Percentiles rank a stretch among this genome's conserved stretches.
phyloP scores from a whole-genome alignment of 2,329 filamentous ascomycete species.

The Fusarium tupiense region DNA sequence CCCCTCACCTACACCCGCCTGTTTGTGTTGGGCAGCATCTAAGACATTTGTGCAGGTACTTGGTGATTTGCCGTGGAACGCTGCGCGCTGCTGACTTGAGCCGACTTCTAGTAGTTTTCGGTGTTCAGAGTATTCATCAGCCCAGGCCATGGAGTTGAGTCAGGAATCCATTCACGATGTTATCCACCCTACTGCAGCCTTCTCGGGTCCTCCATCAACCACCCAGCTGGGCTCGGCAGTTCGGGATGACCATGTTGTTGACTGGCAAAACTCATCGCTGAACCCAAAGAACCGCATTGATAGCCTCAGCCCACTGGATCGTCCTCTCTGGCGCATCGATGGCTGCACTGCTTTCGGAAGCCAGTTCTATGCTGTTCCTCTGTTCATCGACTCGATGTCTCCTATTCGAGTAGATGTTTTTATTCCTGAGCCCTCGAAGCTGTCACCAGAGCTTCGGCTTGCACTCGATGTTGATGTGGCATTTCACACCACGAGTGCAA shows the following conservation, averaged over 20 bases:
- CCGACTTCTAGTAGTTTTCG: slow-evolving; percentile 10
- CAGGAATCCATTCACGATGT: slow-evolving; percentile 63
- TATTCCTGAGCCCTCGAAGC: slow-evolving; percentile 60
- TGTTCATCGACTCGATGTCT: slow-evolving; percentile 57
- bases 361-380: slow-evolving; percentile 65
- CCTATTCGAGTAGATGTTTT: slow-evolving; percentile 69
- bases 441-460: slow-evolving; percentile 53
- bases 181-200: slow-evolving; percentile 68
- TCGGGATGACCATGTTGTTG: slow-evolving; percentile 1
- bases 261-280: slow-evolving; percentile 61
- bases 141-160: slow-evolving; percentile 62
- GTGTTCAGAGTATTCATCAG: background rate
- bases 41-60: slow-evolving; percentile 36
- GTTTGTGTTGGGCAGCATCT: slow-evolving; percentile 23
- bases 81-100: slow-evolving; percentile 19
- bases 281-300: slow-evolving; percentile 71
- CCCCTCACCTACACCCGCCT: slow-evolving; percentile 28
- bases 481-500: slow-evolving; percentile 65
- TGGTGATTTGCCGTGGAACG: slow-evolving; percentile 32
- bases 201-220: slow-evolving; percentile 39
- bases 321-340: slow-evolving; percentile 67
- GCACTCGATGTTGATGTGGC: slow-evolving; percentile 60
- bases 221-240: background rate
- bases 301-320: slow-evolving; percentile 57
- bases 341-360: slow-evolving; percentile 66